These are phyloP conservation scores for Ceratocystis papillata DNA, from an alignment of 2,329 filamentous ascomycete genomes.

Conservation along the genomic window DNA sequence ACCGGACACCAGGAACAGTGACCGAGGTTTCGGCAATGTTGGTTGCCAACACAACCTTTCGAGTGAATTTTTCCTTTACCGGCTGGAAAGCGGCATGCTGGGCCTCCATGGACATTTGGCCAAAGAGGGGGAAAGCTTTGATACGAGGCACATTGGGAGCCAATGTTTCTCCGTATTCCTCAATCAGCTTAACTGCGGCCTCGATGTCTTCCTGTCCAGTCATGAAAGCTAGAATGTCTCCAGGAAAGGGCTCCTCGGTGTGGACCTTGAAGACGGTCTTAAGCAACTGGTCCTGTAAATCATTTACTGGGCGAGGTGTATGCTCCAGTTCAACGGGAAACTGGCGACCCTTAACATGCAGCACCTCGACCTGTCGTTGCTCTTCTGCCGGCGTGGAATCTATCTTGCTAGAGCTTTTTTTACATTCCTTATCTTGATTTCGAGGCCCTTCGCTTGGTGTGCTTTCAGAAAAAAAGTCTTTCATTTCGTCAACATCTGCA, in stretches of 20 bases:
- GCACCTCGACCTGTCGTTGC: slow-evolving; percentile 19
- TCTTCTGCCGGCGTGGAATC: not conserved
- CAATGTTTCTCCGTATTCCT: slow-evolving; percentile 64
- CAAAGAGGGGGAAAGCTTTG: slow-evolving; percentile 70
- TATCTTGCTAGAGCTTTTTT: not conserved
- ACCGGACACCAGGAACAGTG: slow-evolving; percentile 84
- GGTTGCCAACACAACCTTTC: slow-evolving; percentile 84
- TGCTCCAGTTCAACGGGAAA: slow-evolving; percentile 73
- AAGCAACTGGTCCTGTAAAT: slow-evolving; percentile 71
- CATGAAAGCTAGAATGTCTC: slow-evolving; percentile 85
- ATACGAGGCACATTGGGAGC: slow-evolving; percentile 63
- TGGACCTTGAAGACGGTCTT: slow-evolving; percentile 81
- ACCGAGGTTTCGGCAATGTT: slow-evolving; percentile 99
- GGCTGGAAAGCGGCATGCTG: slow-evolving; percentile 81
- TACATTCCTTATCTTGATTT: not conserved
- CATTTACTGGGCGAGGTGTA: slow-evolving; percentile 59
- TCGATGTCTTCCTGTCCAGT: slow-evolving; percentile 92
- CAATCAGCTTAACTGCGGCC: slow-evolving; percentile 63
- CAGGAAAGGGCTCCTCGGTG: slow-evolving; percentile 76
- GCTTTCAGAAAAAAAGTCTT: slow-evolving; percentile 50
- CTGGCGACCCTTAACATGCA: slow-evolving; percentile 72
- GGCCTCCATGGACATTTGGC: slow-evolving; percentile 73
- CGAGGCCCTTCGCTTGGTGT: not conserved
- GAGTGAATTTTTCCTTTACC: slow-evolving; percentile 56
- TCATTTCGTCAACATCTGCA: slow-evolving; percentile 69